These are phyloP conservation scores for Pythium utonaiense DNA, from an alignment of 352 stramenopile species.

Conservation along the genomic window DNA sequence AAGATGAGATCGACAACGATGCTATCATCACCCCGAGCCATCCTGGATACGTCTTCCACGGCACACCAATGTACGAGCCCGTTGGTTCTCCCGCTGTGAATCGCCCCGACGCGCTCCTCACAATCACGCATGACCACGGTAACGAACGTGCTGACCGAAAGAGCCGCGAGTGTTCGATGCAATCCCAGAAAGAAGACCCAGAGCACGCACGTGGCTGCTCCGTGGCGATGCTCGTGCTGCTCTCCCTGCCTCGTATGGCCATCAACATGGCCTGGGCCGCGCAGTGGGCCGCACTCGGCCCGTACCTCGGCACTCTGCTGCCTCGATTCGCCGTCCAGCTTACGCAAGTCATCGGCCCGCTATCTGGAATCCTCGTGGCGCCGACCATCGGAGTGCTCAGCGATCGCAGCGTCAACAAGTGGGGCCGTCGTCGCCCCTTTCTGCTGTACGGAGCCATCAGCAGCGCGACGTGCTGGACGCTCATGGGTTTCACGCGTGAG, in stretches of 20 bases:
- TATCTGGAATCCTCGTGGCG: constrained; percentile 65
- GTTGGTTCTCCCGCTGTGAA: constrained; percentile 25
- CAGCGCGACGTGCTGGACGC: constrained; percentile 58
- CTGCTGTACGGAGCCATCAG: constrained; percentile 58
- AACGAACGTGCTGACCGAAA: constrained; percentile 8
- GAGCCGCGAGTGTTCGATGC: constrained; percentile 4
- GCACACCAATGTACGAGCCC: constrained; percentile 40
- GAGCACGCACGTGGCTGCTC: constrained; percentile 37
- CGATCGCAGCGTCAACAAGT: constrained; percentile 47
- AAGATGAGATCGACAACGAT: background rate
- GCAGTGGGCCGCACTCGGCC: constrained; percentile 67
- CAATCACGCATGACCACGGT: constrained; percentile 25
- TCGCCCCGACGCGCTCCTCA: constrained; percentile 3
- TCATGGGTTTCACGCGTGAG: constrained; percentile 70
- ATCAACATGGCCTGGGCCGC: constrained; percentile 79
- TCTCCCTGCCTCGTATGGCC: constrained; percentile 66
- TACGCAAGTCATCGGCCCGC: constrained; percentile 66
- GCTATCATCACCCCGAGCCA: constrained; percentile 1
- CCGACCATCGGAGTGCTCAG: constrained; percentile 67
- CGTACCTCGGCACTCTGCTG: constrained; percentile 68
- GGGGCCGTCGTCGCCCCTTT: constrained; percentile 61
- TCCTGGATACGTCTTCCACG: constrained; percentile 28
- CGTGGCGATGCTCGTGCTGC: constrained; percentile 59
- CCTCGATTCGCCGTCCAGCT: constrained; percentile 65
- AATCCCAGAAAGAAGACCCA: background rate